Base-by-base conservation (phyloP, 257 asterid genomes). In the Solanum gandarillasii region DNA sequence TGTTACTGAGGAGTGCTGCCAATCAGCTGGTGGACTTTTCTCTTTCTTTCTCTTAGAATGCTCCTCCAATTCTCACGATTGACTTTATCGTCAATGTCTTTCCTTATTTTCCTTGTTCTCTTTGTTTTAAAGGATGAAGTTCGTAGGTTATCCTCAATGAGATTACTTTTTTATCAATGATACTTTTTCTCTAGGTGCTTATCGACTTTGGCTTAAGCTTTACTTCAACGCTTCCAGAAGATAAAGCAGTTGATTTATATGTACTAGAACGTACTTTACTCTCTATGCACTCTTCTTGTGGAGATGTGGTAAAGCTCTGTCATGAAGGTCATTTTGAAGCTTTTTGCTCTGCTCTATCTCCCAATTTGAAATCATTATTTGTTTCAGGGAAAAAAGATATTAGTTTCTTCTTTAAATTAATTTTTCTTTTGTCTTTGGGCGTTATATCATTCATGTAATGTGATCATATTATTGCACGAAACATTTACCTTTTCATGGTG, bases 211-310 rank as follows among this genome's bases (percentile, higher is more conserved):
- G 99, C 92, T 91, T 96, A 76, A 94, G 99, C 94, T 96, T 93
- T 91, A 95, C 97, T 14, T 95, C 98, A 60, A 93, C 97, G 21
- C 98, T 96, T 89, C 99, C 98, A 23, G 99, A 96, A 92, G 98
- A 96, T 90, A 96, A 96, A 93, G 99, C 98, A 60, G 98, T 96
- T 43, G 99, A 96, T 91, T 92, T 96, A 27, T 96, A 96, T 89
- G 98, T 96, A 87, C 98, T 95, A 79, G 99, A 96, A 93, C 92
- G 99, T 90, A 98, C 99, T 23, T 89, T 96, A 92, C 93, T 94
- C 78, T 93, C 99, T 8, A 94, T 95, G 99, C 98, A 96, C 91
- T 96, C 99, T 90, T 94, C 98, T 38, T 96, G 99, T 34, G 99
- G 99, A 65, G 92, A 96, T 89, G 98, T 94, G 97, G 67, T 58